These are phyloP conservation scores for Ephemerocybe angulata DNA, from an alignment of 768 basidiomycete genomes.

Conservation along the genomic window DNA sequence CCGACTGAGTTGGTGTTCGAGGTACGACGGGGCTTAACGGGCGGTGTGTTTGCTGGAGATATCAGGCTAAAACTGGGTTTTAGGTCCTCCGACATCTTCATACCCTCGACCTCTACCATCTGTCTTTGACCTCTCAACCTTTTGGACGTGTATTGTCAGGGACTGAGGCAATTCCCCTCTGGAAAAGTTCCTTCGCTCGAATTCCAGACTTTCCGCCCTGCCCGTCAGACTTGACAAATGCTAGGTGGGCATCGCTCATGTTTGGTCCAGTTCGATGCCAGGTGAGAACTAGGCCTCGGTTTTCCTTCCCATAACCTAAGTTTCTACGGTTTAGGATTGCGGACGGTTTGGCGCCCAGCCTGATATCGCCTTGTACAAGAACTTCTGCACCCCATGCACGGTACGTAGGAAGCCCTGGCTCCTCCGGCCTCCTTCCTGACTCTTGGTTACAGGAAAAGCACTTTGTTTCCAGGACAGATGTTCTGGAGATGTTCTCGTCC, in stretches of 20 bases:
- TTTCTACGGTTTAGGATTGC: neutral
- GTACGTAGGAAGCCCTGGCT: neutral
- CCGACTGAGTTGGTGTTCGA: neutral
- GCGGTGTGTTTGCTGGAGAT: neutral
- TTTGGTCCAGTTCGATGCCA: neutral
- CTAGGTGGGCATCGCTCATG: neutral
- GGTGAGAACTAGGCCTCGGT: too few species aligned
- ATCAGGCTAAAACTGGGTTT: neutral
- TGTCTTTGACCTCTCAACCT: neutral
- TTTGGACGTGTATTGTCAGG: neutral
- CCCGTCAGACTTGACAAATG: neutral
- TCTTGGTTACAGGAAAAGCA: neutral
- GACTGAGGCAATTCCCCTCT: neutral
- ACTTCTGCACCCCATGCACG: neutral
- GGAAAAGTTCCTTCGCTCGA: neutral
- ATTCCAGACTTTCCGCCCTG: slow-evolving; percentile 1
- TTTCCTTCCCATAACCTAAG: too few species aligned
- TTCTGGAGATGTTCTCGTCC: slow-evolving; percentile 1
- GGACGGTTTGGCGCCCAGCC: neutral
- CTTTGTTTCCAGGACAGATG: slow-evolving; percentile 1
- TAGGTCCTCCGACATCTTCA: neutral
- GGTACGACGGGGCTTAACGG: neutral
- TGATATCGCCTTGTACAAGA: slow-evolving; percentile 2
- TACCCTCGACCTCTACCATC: neutral
- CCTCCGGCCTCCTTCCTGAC: neutral